Percentiles rank a stretch among this genome's conserved stretches.
Conservation (phyloP, 768 basidiomycete genomes). For the Leucosporidium scottii region DNA sequence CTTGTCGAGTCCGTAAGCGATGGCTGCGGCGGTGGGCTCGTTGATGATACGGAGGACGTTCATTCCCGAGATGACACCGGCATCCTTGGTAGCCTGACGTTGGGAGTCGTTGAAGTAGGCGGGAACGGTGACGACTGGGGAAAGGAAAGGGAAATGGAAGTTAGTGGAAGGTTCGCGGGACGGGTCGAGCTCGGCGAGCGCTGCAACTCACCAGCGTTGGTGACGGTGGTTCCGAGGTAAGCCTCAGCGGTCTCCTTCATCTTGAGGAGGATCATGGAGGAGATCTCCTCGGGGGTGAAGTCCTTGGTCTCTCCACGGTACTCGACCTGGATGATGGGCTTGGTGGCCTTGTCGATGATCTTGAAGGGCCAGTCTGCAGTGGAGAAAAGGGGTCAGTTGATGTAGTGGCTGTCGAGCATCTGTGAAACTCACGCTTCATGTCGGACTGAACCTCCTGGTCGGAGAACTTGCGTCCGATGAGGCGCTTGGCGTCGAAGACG, state of each 20-base stretch:
- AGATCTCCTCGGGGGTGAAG: conserved; percentile 59
- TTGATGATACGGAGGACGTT: conserved; percentile 98
- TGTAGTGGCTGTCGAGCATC: neutral
- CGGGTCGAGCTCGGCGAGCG: neutral
- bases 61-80: conserved; percentile 85
- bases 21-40: conserved; percentile 96
- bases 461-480: conserved; percentile 86
- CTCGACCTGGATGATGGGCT: conserved; percentile 52
- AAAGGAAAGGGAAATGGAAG: neutral
- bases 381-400: neutral
- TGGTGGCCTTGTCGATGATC: conserved; percentile 46
- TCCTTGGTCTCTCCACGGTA: conserved; percentile 55
- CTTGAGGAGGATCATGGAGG: conserved; percentile 58
- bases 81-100: conserved; percentile 96
- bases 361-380: conserved; percentile 43
- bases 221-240: conserved; percentile 58
- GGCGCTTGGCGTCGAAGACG: conserved; percentile 96
- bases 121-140: conserved; percentile 56
- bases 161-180: neutral
- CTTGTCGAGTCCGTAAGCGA: conserved; percentile 97
- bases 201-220: conserved; percentile 50
- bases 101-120: conserved; percentile 99
- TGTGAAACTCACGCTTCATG: conserved; percentile 46
- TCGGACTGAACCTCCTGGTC: conserved; percentile 49
- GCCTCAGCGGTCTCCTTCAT: conserved; percentile 68